phyloP scores from a whole-genome alignment of 2,329 filamentous ascomycete species.

The Penicillium sp. region DNA sequence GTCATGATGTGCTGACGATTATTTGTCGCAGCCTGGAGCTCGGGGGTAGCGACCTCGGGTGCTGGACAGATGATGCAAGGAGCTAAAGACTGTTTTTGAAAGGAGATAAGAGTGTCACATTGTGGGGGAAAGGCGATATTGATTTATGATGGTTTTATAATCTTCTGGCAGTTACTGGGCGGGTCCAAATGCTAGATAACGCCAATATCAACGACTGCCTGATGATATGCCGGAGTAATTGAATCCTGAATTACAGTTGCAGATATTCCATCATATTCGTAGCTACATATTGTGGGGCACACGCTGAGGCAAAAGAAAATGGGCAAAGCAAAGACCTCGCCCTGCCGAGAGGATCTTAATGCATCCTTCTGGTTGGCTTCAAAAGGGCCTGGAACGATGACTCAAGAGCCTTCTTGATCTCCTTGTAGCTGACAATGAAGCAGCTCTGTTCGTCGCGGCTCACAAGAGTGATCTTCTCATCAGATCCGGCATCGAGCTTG shows the following conservation, averaged over 20 bases:
- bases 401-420: conserved; percentile 70
- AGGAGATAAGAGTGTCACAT: too few species aligned
- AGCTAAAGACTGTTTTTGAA: too few species aligned
- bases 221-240: too few species aligned
- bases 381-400: conserved; percentile 62
- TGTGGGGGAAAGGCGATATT: too few species aligned
- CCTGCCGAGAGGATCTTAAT: conserved; percentile 20
- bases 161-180: too few species aligned
- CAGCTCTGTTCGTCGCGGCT: conserved; percentile 89
- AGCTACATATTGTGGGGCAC: not conserved
- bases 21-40: too few species aligned
- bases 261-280: not conserved
- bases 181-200: too few species aligned
- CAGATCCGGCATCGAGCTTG: conserved; percentile 86
- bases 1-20: not conserved
- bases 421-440: conserved; percentile 86
- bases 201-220: too few species aligned
- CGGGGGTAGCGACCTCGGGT: too few species aligned
- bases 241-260: not conserved
- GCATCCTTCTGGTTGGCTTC: conserved; percentile 44
- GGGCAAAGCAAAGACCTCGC: not conserved
- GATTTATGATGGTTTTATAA: too few species aligned
- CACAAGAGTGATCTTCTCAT: conserved; percentile 82
- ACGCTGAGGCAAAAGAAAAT: not conserved
- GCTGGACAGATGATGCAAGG: too few species aligned